Evolutionary conservation across 2,329 filamentous ascomycete species (phyloP).

Genomic region (Epichloe scottii): DNA sequence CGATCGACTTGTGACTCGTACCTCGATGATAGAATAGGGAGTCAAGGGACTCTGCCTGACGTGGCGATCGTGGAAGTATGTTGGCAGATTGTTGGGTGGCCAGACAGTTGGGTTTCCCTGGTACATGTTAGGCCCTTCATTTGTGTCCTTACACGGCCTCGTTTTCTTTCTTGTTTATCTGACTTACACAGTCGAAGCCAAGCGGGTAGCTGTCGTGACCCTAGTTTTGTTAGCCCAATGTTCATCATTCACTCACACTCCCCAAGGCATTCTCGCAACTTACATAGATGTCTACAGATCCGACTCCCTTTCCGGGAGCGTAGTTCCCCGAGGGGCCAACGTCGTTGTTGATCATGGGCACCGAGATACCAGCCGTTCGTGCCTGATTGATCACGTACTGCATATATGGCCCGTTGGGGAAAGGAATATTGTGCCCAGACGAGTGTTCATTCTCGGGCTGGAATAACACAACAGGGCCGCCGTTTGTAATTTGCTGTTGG

Average conservation of each 20-base stretch:
- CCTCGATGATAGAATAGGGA: slow-evolving; percentile 52
- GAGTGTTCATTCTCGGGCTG: slow-evolving; percentile 79
- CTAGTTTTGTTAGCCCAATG: slow-evolving; percentile 4
- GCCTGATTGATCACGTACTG: slow-evolving; percentile 58
- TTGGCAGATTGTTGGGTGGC: slow-evolving; percentile 43
- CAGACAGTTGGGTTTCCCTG: slow-evolving; percentile 35
- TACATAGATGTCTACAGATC: slow-evolving; percentile 46
- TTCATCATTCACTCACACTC: background rate
- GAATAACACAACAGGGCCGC: slow-evolving; percentile 64
- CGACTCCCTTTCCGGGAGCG: slow-evolving; percentile 46
- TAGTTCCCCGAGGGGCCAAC: slow-evolving; percentile 47
- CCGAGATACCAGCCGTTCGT: slow-evolving; percentile 53
- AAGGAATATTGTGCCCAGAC: slow-evolving; percentile 33
- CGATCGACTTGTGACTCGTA: slow-evolving; percentile 1
- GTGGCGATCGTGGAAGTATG: slow-evolving; percentile 29
- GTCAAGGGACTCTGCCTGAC: slow-evolving; percentile 49
- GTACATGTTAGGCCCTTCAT: background rate
- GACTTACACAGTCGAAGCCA: slow-evolving; percentile 29
- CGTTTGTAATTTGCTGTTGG: slow-evolving; percentile 68
- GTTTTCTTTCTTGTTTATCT: background rate
- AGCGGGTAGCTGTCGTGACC: slow-evolving; percentile 28
- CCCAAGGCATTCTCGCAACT: slow-evolving; percentile 1
- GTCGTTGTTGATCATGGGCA: slow-evolving; percentile 68
- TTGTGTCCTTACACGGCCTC: background rate
- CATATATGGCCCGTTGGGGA: slow-evolving; percentile 58